Conservation (phyloP, 805 yeast species). For the Hanseniaspora opuntiae region DNA sequence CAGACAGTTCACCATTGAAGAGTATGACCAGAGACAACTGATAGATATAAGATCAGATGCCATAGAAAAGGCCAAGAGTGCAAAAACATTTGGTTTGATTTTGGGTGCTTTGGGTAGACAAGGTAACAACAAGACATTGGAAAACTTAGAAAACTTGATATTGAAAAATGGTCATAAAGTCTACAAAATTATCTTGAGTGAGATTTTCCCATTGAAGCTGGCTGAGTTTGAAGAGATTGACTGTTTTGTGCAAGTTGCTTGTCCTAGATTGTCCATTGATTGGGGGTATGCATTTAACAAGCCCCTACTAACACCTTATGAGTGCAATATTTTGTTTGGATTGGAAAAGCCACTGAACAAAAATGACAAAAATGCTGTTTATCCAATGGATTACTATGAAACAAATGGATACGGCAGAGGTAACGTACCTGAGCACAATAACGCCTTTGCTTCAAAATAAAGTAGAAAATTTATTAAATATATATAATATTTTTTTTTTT, state of each 20-base stretch:
- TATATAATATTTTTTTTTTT: neutral
- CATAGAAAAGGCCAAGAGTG: constrained; percentile 42
- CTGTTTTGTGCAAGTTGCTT: constrained; percentile 93
- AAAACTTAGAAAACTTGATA: constrained; percentile 46
- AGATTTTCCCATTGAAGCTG: constrained; percentile 82
- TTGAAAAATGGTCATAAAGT: constrained; percentile 46
- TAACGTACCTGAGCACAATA: constrained; percentile 40
- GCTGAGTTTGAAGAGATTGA: constrained; percentile 88
- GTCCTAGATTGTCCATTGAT: constrained; percentile 89
- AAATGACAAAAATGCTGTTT: constrained; percentile 34
- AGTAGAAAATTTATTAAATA: neutral
- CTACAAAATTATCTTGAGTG: constrained; percentile 74
- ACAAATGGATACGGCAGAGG: constrained; percentile 89
- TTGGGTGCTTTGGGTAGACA: constrained; percentile 92
- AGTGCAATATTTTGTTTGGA: constrained; percentile 78
- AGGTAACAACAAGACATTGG: constrained; percentile 70
- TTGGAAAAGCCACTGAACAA: constrained; percentile 48
- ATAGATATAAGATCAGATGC: constrained; percentile 63
- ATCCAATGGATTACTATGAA: constrained; percentile 94
- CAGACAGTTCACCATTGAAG: constrained; percentile 76
- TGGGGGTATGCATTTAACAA: constrained; percentile 97
- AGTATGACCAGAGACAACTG: constrained; percentile 77
- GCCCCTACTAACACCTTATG: constrained; percentile 89
- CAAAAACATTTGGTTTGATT: constrained; percentile 65
- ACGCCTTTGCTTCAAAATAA: constrained; percentile 13